Percentiles rank a stretch among this genome's conserved stretches.
Conservation (phyloP, 331 rosid species). For the Telfairia occidentalis region DNA sequence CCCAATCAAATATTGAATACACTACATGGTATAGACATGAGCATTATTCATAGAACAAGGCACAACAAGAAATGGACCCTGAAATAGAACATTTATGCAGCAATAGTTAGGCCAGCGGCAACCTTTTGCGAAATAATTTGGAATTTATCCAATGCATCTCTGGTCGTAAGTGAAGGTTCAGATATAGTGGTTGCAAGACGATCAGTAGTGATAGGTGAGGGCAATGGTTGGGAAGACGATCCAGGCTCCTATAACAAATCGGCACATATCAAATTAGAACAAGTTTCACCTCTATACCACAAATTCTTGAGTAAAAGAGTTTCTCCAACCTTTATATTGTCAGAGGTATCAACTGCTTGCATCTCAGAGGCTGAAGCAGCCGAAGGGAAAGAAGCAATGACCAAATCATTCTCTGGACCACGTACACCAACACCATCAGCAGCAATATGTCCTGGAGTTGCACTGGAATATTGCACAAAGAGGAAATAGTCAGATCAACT, state of each 20-base stretch:
- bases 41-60: background rate
- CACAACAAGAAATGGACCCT: background rate
- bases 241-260: slow-evolving; percentile 63
- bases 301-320: background rate
- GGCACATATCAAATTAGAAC: slow-evolving; percentile 18
- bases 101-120: slow-evolving; percentile 7
- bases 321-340: slow-evolving; percentile 42
- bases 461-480: slow-evolving; percentile 31
- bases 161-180: slow-evolving; percentile 71
- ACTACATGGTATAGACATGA: background rate
- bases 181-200: slow-evolving; percentile 61
- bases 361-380: slow-evolving; percentile 62
- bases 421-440: slow-evolving; percentile 55
- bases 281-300: background rate
- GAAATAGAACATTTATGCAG: background rate
- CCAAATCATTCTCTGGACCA: slow-evolving; percentile 62
- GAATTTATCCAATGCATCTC: slow-evolving; percentile 88
- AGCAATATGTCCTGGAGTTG: slow-evolving; percentile 40
- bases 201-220: slow-evolving; percentile 54
- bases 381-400: slow-evolving; percentile 55
- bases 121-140: slow-evolving; percentile 90
- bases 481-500: slow-evolving; percentile 13
- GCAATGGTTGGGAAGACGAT: slow-evolving; percentile 47
- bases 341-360: slow-evolving; percentile 50
- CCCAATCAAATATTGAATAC: background rate